Conservation (phyloP, 108 stramenopile species). For the Phaeodactylum tricornutum region DNA sequence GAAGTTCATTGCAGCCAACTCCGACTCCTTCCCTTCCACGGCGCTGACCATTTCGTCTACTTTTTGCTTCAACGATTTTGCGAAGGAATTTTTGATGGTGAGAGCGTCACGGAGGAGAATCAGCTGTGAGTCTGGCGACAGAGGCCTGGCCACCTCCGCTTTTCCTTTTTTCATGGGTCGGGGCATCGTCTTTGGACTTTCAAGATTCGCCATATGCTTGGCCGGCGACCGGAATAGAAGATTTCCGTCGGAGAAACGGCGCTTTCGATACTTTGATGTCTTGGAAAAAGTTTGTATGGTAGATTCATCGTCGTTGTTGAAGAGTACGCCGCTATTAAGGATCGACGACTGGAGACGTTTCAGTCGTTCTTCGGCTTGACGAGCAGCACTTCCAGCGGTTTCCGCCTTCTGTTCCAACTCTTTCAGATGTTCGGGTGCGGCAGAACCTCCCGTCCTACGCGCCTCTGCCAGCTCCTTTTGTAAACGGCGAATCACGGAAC, state of each 20-base stretch:
- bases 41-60: too few species aligned
- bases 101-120: too few species aligned
- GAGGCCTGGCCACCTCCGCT: not conserved
- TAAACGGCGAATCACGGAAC: slow-evolving; percentile 61
- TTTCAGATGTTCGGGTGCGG: slow-evolving; percentile 35
- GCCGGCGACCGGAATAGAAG: slow-evolving; percentile 1
- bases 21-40: too few species aligned
- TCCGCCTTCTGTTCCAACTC: slow-evolving; percentile 41
- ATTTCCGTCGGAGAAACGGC: slow-evolving; percentile 34
- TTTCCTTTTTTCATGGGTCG: slow-evolving; percentile 2
- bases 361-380: slow-evolving; percentile 62
- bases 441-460: slow-evolving; percentile 63
- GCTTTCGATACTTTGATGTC: slow-evolving; percentile 11
- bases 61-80: too few species aligned
- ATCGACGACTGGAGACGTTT: slow-evolving; percentile 63
- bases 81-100: too few species aligned
- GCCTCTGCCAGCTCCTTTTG: slow-evolving; percentile 92
- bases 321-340: slow-evolving; percentile 56
- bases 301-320: not conserved
- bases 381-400: slow-evolving; percentile 46
- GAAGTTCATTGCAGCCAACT: too few species aligned
- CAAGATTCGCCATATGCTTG: not conserved
- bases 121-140: not conserved
- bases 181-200: not conserved
- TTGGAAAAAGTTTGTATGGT: too few species aligned